Percentiles rank a stretch among this genome's conserved stretches.
Conservation (phyloP, 148 eudicot genomes). For the Camellia lanceoleosa region DNA sequence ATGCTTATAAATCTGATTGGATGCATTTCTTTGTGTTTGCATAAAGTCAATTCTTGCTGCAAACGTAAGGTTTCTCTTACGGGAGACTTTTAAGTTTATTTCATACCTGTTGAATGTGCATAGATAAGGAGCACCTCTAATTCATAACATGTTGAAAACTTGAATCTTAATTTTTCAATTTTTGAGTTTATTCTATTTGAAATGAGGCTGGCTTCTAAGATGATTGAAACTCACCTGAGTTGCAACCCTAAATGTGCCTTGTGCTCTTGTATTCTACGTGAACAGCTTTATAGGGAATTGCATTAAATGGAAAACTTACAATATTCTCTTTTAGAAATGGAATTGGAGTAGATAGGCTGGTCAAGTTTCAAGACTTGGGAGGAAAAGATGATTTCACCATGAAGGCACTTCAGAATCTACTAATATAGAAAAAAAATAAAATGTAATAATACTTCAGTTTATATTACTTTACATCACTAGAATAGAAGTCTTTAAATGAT, state of each 20-base stretch:
- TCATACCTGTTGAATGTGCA: too few species aligned
- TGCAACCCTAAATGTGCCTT: background rate
- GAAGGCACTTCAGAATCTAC: slow-evolving; percentile 45
- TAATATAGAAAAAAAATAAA: slow-evolving; percentile 46
- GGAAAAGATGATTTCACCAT: slow-evolving; percentile 82
- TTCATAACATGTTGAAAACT: too few species aligned
- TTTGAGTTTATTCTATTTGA: background rate
- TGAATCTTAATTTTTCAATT: too few species aligned
- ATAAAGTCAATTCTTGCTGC: background rate
- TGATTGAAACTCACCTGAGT: background rate
- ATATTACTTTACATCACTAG: background rate
- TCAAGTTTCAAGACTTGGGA: slow-evolving; percentile 82
- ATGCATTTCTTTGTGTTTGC: background rate
- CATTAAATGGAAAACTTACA: background rate
- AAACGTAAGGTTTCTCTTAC: background rate
- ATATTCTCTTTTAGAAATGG: slow-evolving; percentile 51
- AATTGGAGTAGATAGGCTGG: slow-evolving; percentile 64
- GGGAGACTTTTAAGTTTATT: background rate
- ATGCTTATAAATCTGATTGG: background rate
- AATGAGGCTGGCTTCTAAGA: background rate
- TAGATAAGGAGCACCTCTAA: too few species aligned
- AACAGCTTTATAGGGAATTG: background rate
- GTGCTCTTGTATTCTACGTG: background rate
- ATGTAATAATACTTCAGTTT: slow-evolving; percentile 33
- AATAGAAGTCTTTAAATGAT: slow-evolving; percentile 14